Evolutionary conservation across 116 monocot genomes (phyloP), one percentile per base, ranked within the genome.

Genomic region (Zostera marina): DNA sequence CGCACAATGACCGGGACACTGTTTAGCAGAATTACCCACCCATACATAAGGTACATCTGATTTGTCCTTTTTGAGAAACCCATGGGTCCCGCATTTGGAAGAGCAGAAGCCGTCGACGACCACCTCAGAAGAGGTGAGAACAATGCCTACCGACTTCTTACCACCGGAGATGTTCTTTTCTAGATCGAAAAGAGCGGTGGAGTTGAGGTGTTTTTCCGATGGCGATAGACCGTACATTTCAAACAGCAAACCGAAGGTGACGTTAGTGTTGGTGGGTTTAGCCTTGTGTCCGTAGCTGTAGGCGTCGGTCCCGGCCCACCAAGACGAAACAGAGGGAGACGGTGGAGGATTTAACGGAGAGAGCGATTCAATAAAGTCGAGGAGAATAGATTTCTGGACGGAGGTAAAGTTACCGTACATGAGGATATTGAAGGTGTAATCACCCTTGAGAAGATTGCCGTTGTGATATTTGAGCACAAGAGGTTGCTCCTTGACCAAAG

Each of bases 301-400:
- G 15, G 26, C 17, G 51, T 66, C 69, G 11, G 42, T 42, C 23
- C 72, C 41, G 44, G 71, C 63, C 41, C 13, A 45, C 80, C 76
- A 80, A 75, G 76, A 80, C 14, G 68, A 63, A 45, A 75, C 75
- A 9, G 66, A 63, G 5, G 75, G 80, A 20, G 63, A 13, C 1
- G 59, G 20, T 1, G 20, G 58, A 9, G 9, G 61, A 9, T 4
- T 14, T 1, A 61, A 9, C 14, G 63, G 62, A 8, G 73, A 53
- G 40, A 81, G 59, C 11, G 81, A 81, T 52, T 61, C 41, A 57
- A 79, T 59, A 68, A 79, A 79, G 61, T 79, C 79, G 25, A 44
- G 44, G 58, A 79, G 13, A 42, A 79, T 71, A 39, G 79, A 47
- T 56, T 16, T 39, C 56, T 56, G 56, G 10, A 40, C 49, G 1